These are phyloP conservation scores for Suillus cothurnatus DNA, from an alignment of 768 basidiomycete genomes.

Conservation along the genomic window DNA sequence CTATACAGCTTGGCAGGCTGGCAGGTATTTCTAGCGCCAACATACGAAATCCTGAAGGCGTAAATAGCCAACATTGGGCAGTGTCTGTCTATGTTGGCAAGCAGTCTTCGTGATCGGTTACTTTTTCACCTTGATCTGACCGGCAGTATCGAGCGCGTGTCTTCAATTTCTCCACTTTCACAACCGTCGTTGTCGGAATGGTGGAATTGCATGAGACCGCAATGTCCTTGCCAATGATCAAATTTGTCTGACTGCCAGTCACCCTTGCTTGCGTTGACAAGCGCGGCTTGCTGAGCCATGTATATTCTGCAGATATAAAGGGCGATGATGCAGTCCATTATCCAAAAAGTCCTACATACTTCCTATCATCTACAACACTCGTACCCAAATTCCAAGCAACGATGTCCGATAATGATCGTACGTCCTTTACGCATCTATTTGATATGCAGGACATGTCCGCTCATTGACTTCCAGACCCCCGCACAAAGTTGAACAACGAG, in stretches of 20 bases:
- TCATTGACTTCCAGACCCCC: not conserved
- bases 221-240: not conserved
- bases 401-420: not conserved
- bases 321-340: not conserved
- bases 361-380: not conserved
- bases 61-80: not conserved
- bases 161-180: not conserved
- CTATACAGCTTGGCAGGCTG: conserved; percentile 5
- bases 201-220: not conserved
- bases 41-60: not conserved
- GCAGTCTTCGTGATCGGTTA: not conserved
- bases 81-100: not conserved
- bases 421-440: not conserved
- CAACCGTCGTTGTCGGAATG: not conserved
- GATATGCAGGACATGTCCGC: not conserved
- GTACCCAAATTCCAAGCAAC: not conserved
- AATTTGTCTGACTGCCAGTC: not conserved
- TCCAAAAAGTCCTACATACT: too few relatives aligned
- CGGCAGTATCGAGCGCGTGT: not conserved
- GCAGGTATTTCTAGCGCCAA: not conserved
- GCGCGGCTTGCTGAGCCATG: not conserved
- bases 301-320: too few relatives aligned
- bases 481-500: not conserved
- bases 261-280: not conserved
- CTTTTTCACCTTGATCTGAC: not conserved